Evolutionary conservation across 2,329 filamentous ascomycete genomes (phyloP), one percentile per base, ranked within the genome.

Genomic region (Penicillium concentricum): DNA sequence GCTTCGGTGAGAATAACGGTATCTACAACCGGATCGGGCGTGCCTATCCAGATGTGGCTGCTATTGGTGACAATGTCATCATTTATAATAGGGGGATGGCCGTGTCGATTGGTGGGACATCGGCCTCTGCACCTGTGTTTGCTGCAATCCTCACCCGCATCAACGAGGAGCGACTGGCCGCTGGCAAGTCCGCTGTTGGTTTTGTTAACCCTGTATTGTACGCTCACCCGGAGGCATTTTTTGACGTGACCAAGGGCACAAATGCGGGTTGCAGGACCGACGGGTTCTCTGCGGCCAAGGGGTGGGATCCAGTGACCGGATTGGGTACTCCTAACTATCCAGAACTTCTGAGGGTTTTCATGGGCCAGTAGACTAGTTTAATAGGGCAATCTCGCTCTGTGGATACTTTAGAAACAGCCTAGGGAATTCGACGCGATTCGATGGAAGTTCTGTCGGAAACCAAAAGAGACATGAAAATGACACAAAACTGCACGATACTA

Each of bases 131-230:
- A 4, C 84, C 83, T 0, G 77, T 84, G 0, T 70, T 86, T 20
- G 83, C 82, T 5, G 73, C 81, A 24, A 78, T 86, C 67, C 71
- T 86, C 46, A 79, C 81, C 4, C 70, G 84, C 5, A 75, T 84
- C 54, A 84, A 85, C 57, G 82, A 84, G 54, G 78, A 76, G 52
- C 71, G 82, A n/a, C 66, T 84, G 45, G 71, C 78, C 2, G 70
- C 68, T 2, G 80, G 81, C 4, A 83, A 81, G 74, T 66, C 70
- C 6, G 70, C 77, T 1, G 68, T 85, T 9, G 84, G 84, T 0
- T 86, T 81, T 73, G 69, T 85, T 35, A 86, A 85, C 61, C 76
- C 78, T 28, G 59, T 66, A 15, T 53, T 72, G 4, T 72, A 73
- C 45, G 60, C 61, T 9, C 62, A 74, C 38, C 69, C 72, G 0